A percentile compares a stretch with the other conserved stretches of the same genome.
Conservation (phyloP, 768 basidiomycete species). For the Galerina marginata region DNA sequence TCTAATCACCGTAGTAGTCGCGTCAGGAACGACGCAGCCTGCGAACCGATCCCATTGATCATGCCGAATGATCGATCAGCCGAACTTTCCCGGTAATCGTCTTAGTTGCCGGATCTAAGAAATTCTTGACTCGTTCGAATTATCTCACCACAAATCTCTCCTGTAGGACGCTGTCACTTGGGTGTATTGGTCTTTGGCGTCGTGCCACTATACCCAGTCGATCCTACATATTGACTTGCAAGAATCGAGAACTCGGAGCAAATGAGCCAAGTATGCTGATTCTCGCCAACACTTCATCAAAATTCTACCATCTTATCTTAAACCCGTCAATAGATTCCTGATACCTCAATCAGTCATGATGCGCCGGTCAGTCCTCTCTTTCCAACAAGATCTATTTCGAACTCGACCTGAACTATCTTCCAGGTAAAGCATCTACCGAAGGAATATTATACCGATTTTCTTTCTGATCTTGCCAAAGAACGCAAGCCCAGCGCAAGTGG, state of each 20-base stretch:
- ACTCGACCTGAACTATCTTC: neutral
- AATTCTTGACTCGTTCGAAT: slow-evolving; percentile 4
- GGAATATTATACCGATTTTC: slow-evolving; percentile 60
- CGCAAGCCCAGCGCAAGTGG: slow-evolving; percentile 68
- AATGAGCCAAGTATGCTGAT: slow-evolving; percentile 1
- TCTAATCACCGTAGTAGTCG: too few species aligned
- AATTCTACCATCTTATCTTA: neutral
- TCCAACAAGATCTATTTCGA: slow-evolving; percentile 1
- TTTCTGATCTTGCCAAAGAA: slow-evolving; percentile 66
- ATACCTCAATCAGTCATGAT: slow-evolving; percentile 11
- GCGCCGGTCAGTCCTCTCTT: slow-evolving; percentile 8
- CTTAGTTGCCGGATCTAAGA: slow-evolving; percentile 10
- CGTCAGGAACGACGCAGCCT: neutral
- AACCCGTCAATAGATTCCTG: slow-evolving; percentile 12
- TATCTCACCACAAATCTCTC: neutral
- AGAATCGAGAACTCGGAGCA: neutral
- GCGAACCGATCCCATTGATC: neutral
- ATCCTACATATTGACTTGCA: neutral
- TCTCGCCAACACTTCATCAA: neutral
- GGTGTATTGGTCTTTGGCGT: neutral
- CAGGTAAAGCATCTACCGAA: slow-evolving; percentile 48
- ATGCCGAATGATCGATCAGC: neutral
- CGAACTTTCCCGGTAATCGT: neutral
- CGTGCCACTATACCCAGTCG: neutral
- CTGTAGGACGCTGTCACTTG: neutral